These are phyloP conservation scores for Gigaspora rosea DNA, from an alignment of 192 early-diverging fungal genomes.

Conservation along the genomic window DNA sequence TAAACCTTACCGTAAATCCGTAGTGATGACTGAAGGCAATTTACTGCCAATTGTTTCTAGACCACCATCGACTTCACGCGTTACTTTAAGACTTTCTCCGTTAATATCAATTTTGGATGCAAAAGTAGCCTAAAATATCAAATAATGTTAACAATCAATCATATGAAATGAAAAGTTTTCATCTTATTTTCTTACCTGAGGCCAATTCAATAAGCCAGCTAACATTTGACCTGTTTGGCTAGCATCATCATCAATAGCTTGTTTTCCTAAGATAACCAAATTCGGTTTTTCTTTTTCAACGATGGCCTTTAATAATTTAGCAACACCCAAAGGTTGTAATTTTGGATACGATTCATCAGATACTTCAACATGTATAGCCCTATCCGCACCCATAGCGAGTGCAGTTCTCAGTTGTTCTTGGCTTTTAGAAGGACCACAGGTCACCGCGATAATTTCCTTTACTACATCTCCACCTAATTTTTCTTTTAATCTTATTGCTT, in stretches of 20 bases:
- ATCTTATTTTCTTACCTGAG: slow-evolving; percentile 62
- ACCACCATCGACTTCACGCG: slow-evolving; percentile 97
- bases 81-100: slow-evolving; percentile 72
- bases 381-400: slow-evolving; percentile 97
- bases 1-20: slow-evolving; percentile 78
- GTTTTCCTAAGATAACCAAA: slow-evolving; percentile 95
- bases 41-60: slow-evolving; percentile 83
- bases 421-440: slow-evolving; percentile 85
- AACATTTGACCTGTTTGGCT: slow-evolving; percentile 99
- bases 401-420: slow-evolving; percentile 94
- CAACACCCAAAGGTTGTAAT: slow-evolving; percentile 88
- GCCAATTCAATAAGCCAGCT: slow-evolving; percentile 91
- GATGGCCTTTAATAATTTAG: slow-evolving; percentile 90
- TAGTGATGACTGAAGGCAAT: slow-evolving; percentile 92
- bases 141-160: slow-evolving; percentile 7
- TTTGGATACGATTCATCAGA: slow-evolving; percentile 46
- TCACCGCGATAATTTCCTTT: slow-evolving; percentile 83
- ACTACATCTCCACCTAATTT: slow-evolving; percentile 56
- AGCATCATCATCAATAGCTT: slow-evolving; percentile 98
- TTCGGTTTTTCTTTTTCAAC: slow-evolving; percentile 90
- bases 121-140: slow-evolving; percentile 78
- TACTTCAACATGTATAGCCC: slow-evolving; percentile 90
- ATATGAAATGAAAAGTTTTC: no score
- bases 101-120: slow-evolving; percentile 91
- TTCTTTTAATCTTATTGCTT: slow-evolving; percentile 93